Evolutionary conservation across 106 monocot genomes (phyloP).

Genomic region (Acanthochlamys bracteata): DNA sequence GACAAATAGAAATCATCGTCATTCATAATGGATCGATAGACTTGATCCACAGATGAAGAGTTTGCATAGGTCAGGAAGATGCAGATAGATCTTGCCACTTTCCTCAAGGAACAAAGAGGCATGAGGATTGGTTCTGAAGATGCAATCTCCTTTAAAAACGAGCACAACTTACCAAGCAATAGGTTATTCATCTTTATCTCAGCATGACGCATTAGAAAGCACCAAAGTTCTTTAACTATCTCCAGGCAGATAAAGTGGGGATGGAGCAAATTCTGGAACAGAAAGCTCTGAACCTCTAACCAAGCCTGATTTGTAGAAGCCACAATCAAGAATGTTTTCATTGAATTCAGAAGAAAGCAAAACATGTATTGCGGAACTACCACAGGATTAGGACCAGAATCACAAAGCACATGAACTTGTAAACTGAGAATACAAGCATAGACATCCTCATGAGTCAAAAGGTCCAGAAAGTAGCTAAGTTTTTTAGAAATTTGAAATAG

Average conservation of each 20-base stretch:
- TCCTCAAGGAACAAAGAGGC: slow-evolving; percentile 52
- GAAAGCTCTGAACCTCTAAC: slow-evolving; percentile 50
- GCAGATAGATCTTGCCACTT: slow-evolving; percentile 49
- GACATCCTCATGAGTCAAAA: slow-evolving; percentile 41
- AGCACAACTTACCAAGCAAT: slow-evolving; percentile 36
- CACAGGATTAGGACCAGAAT: slow-evolving; percentile 21
- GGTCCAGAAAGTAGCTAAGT: slow-evolving; percentile 44
- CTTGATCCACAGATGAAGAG: slow-evolving; percentile 39
- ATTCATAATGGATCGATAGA: slow-evolving; percentile 32
- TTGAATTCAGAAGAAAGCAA: slow-evolving; percentile 36
- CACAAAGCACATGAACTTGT: slow-evolving; percentile 40
- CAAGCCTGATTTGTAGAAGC: slow-evolving; percentile 39
- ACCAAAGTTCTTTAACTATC: slow-evolving; percentile 63
- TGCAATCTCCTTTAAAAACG: slow-evolving; percentile 37
- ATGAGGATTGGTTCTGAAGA: slow-evolving; percentile 33
- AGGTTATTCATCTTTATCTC: slow-evolving; percentile 33
- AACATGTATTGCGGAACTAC: slow-evolving; percentile 53
- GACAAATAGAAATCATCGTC: slow-evolving; percentile 30
- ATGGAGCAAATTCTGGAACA: slow-evolving; percentile 65
- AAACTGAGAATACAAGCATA: slow-evolving; percentile 53
- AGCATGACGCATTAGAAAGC: slow-evolving; percentile 65
- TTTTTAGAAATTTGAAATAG: slow-evolving; percentile 41
- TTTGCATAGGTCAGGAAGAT: slow-evolving; percentile 34
- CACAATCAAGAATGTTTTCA: slow-evolving; percentile 71
- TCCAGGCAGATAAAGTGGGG: slow-evolving; percentile 70